These are phyloP conservation scores for Phytophthora uliginosa DNA, from an alignment of 352 stramenopile genomes.

Conservation along the genomic window DNA sequence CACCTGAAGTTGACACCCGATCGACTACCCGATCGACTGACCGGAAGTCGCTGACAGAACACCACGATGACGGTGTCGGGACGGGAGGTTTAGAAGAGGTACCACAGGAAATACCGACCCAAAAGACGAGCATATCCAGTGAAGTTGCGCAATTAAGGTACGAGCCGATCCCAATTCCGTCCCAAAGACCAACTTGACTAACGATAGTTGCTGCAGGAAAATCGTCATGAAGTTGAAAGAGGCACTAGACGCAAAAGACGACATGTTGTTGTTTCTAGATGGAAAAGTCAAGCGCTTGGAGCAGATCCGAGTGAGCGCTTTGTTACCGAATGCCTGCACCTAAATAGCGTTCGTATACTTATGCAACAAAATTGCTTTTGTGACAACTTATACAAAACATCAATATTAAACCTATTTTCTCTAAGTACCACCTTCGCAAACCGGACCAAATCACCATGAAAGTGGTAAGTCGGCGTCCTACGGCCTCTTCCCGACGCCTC, in stretches of 20 bases:
- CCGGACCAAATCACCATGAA: constrained; percentile 30
- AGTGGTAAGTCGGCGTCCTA: constrained; percentile 38
- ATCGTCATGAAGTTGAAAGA: constrained; percentile 66
- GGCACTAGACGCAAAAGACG: constrained; percentile 68
- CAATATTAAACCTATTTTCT: neutral
- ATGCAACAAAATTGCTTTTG: neutral
- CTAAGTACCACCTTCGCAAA: constrained; percentile 6
- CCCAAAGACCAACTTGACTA: neutral
- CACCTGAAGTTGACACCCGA: neutral
- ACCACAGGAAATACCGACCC: neutral
- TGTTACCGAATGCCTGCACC: neutral
- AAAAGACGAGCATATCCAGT: constrained; percentile 4
- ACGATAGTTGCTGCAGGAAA: constrained; percentile 34
- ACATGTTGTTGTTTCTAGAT: constrained; percentile 68
- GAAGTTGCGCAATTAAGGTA: constrained; percentile 30
- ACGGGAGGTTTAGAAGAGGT: neutral
- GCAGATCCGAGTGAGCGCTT: neutral
- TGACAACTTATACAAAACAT: neutral
- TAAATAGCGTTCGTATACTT: neutral
- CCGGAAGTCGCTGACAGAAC: neutral
- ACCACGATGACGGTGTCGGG: neutral
- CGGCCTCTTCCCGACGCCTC: neutral
- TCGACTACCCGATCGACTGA: neutral
- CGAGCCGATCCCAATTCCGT: neutral
- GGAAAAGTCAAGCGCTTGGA: constrained; percentile 57